Evolutionary conservation across 768 basidiomycete species (phyloP), one percentile per base, ranked within the genome.

Genomic region (Gloeophyllum trabeum): DNA sequence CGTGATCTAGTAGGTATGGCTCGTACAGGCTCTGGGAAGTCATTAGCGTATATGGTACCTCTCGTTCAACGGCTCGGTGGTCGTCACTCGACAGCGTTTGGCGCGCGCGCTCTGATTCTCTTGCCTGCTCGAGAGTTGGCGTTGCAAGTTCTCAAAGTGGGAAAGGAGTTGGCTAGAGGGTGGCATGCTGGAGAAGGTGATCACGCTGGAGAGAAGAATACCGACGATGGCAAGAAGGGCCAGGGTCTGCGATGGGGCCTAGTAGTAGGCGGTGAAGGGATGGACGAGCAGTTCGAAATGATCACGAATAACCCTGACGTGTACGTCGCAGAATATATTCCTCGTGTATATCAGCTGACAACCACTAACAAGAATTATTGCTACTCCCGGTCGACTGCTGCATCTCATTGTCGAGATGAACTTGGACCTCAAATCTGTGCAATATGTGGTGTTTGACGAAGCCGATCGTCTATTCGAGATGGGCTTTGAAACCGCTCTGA

Each of bases 401-500:
- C 96, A 99, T 63, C 72, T 99, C 19, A 73, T 87, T 40, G 87
- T 98, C 39, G 96, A 99, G 64, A 98, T 98, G 94, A 86, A 85
- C 47, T 65, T 96, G 39, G 90, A 94, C 55, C 68, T 99, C 21
- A 78, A 83, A 40, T 81, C 85, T 0, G 69, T 93, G 4, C 80
- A 93, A 61, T 90, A 87, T 46, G 78, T 92, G 46, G 87, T 98
- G 19, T 97, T 97, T 53, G 96, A 99, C 55, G 96, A 99, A 62
- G 96, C 96, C 0, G 96, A 99, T 60, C 83, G 96, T 24, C 76
- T 99, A 7, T 99, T 99, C 60, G 96, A 99, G 57, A 88, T 98
- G 80, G 96, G 96, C 22, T 99, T 99, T 60, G 86, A 89, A 51
- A 78, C 81, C 2, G 85, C 93, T 39, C 72, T 99, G 25, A 82